Base-by-base conservation (phyloP, 1,284 basidiomycete species). In the Schizophyllum amplum region DNA sequence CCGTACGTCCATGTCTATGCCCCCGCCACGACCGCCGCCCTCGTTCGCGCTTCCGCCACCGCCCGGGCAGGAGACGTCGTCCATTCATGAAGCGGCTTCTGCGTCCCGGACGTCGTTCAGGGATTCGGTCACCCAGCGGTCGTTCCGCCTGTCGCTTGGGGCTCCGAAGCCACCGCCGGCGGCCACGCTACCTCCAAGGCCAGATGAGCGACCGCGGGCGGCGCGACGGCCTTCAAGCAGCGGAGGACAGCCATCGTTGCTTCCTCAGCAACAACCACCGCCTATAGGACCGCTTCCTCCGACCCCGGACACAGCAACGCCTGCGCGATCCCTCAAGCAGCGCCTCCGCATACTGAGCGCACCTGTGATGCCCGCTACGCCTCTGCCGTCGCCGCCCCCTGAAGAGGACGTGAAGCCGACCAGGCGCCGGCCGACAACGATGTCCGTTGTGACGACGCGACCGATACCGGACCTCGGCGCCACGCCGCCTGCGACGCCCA, bases 91-190 rank as follows among this genome's bases (percentile, higher is more conserved):
- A 9, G 11, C 20, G 21, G 5, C 48, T 9, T 50, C 13, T 20
- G 48, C 11, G 11, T 22, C 48, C 9, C 20, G 24, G 46, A 51
- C 57, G 22, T 57, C 61, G 7, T 60, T 57, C 49, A 53, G 58
- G 48, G 56, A 58, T 17, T 52, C 52, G 50, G 23, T 58, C 57
- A 50, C 55, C 51, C 24, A 9, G 20, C 61, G 61, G 23, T 57
- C 61, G 22, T 53, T 62, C 52, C 54, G 61, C 15, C 56, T 62
- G 3, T 62, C 61, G 47, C 55, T 62, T n/a, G 55, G 57, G 49
- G 58, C 61, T 23, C 61, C 61, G 22, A 60, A 59, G 42, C 61
- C 61, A n/a, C 61, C 61, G 47, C 61, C 61, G 15, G 52, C 55
- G 2, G 46, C 47, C 21, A 53, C 54, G 11, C 57, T 61, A 2